These are phyloP conservation scores for Carex cristatella DNA, from an alignment of 176 grass and related monocot species.

Conservation along the genomic window DNA sequence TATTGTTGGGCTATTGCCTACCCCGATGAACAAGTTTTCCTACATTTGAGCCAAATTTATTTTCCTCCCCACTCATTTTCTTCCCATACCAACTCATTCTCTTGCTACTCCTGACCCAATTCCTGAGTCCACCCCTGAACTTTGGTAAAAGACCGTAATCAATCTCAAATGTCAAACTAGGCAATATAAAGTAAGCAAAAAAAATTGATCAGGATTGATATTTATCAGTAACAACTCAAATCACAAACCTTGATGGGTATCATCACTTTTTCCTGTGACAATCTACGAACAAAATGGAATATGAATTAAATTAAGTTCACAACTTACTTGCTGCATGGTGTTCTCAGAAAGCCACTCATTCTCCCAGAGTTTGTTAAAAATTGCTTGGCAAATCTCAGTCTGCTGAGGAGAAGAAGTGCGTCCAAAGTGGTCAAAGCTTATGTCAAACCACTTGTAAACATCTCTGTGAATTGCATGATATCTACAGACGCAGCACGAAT, in stretches of 20 bases:
- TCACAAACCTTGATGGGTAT: neutral
- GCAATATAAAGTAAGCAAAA: neutral
- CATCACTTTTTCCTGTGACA: neutral
- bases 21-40: no score
- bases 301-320: neutral
- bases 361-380: conserved; percentile 87
- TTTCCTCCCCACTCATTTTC: no score
- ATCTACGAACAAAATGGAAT: neutral
- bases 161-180: neutral
- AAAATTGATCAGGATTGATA: neutral
- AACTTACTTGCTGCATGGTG: conserved; percentile 81
- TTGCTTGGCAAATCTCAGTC: conserved; percentile 77
- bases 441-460: conserved; percentile 91
- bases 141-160: neutral
- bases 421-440: conserved; percentile 98
- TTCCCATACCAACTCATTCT: no score
- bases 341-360: conserved; percentile 94
- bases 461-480: conserved; percentile 79
- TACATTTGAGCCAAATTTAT: no score
- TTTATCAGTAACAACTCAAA: neutral
- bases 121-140: neutral
- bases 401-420: conserved; percentile 71
- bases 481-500: conserved; percentile 30
- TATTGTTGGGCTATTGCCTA: no score
- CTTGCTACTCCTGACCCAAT: no score